Evolutionary conservation across 129 eudicot genomes (phyloP), one percentile per base, ranked within the genome.

Genomic region (Arctium lappa): DNA sequence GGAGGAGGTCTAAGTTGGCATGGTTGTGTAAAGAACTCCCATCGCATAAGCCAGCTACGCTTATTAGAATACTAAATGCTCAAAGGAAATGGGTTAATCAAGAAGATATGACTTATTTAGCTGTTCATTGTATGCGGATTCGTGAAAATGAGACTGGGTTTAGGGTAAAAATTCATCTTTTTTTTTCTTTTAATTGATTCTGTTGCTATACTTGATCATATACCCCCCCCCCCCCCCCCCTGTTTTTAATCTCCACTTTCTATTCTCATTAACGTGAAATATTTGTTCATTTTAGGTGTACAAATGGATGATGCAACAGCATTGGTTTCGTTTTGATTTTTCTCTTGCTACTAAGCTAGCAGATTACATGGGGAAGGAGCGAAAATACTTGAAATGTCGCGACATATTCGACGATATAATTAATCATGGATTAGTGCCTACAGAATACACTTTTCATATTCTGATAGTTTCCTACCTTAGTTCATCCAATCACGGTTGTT

Each of bases 11-110:
- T 29, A 93, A 86, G 81, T 78, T 96, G 77, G 99, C 97, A 34
- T 96, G 99, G 99, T 69, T 96, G 60, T 96, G 99, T 86, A 96
- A 96, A 81, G 98, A 89, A 80, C 87, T 96, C 15, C 97, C 98
- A 0, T 85, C 91, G 8, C 98, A 96, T 78, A 96, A 92, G 83
- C 80, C 89, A 1, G 80, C 88, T 11, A 86, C 91, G 7, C 76
- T 90, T 36, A 75, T 81, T 53, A 89, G 97, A 13, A 83, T 96
- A 69, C 87, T 96, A 34, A 90, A 90, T 83, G 95, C 94, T 39
- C 98, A 91, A 69, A 78, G 91, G 16, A 96, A 96, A 74, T 96
- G 99, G 99, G 86, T 91, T 78, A 86, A 79, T 74, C 99, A 96
- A 82, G 90, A 89, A 1, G 99, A 96, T 86, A 90, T 89, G 74